Evolutionary conservation across 495 filamentous ascomycete genomes (phyloP).

Genomic region (Aspergillus taichungensis): DNA sequence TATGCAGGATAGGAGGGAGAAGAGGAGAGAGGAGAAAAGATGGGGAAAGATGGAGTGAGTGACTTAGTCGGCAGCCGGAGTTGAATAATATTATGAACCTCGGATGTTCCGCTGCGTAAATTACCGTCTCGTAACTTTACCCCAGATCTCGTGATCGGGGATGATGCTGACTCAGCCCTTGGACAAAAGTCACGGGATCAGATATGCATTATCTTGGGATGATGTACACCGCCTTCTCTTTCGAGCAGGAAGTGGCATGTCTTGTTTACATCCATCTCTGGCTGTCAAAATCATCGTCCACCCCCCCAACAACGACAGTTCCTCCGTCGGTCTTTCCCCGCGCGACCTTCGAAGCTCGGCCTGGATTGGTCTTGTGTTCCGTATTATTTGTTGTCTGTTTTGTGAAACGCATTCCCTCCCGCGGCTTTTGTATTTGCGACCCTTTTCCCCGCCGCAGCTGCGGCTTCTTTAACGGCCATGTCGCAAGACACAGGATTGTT

Average conservation of each 20-base stretch:
- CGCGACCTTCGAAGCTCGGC: neutral
- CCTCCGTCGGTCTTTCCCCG: neutral
- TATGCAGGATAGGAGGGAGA: neutral
- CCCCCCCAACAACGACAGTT: neutral
- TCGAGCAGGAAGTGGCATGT: slow-evolving; percentile 15
- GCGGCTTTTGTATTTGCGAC: neutral
- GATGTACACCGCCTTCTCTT: slow-evolving; percentile 29
- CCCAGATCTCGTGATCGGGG: slow-evolving; percentile 32
- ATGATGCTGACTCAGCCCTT: too few relatives aligned
- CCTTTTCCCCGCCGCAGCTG: slow-evolving; percentile 17
- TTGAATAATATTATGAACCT: slow-evolving; percentile 25
- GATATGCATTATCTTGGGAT: slow-evolving; percentile 3
- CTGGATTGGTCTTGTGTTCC: neutral
- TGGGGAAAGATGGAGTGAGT: slow-evolving; percentile 5
- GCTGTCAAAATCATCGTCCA: neutral
- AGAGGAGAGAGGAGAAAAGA: slow-evolving; percentile 4
- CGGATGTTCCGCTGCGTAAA: slow-evolving; percentile 21
- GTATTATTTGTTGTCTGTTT: neutral
- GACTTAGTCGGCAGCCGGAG: slow-evolving; percentile 7
- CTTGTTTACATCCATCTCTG: slow-evolving; percentile 19
- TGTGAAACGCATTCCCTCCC: neutral
- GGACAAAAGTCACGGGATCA: too few relatives aligned
- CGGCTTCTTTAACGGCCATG: slow-evolving; percentile 43
- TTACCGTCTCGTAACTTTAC: slow-evolving; percentile 19
- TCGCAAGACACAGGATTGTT: slow-evolving; percentile 68